These are phyloP conservation scores for Claviceps sp. DNA, from an alignment of 2,329 filamentous ascomycete genomes.

Conservation along the genomic window DNA sequence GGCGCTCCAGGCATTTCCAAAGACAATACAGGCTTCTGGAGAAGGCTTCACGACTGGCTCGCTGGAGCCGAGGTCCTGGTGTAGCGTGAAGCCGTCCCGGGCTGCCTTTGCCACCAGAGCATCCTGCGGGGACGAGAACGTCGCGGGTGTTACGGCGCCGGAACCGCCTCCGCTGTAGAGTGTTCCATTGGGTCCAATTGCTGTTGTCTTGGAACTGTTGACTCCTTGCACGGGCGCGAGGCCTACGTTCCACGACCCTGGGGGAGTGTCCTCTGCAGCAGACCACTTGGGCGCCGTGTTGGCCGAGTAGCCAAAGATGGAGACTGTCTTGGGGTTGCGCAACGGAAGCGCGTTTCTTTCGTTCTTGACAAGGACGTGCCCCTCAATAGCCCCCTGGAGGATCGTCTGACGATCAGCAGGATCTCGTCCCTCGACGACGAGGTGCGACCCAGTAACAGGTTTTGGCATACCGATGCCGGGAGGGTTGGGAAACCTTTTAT, in stretches of 20 bases:
- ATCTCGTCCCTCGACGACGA: slow-evolving; percentile 40
- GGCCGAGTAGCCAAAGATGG: slow-evolving; percentile 48
- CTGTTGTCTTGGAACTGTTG: not conserved
- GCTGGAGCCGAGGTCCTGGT: slow-evolving; percentile 41
- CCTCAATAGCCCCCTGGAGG: slow-evolving; percentile 44
- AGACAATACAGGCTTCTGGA: slow-evolving; percentile 52
- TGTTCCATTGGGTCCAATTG: slow-evolving; percentile 30
- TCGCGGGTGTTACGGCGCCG: slow-evolving; percentile 31
- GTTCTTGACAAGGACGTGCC: slow-evolving; percentile 53
- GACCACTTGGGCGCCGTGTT: slow-evolving; percentile 19
- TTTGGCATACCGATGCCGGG: slow-evolving; percentile 38
- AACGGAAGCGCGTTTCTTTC: slow-evolving; percentile 40
- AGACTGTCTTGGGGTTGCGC: slow-evolving; percentile 33
- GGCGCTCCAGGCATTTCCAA: slow-evolving; percentile 54
- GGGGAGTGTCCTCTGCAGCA: not conserved
- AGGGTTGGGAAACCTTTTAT: slow-evolving; percentile 29
- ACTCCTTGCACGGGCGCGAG: not conserved
- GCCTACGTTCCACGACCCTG: not conserved
- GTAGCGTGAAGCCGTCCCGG: slow-evolving; percentile 41
- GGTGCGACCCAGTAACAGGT: slow-evolving; percentile 34
- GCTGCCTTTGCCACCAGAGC: slow-evolving; percentile 37
- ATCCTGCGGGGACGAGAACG: slow-evolving; percentile 37
- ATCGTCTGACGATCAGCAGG: slow-evolving; percentile 24
- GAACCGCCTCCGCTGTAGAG: slow-evolving; percentile 28
- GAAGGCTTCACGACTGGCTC: slow-evolving; percentile 33